These are phyloP conservation scores for Cystobasidium sp. DNA, from an alignment of 1,284 basidiomycete genomes.

Conservation along the genomic window DNA sequence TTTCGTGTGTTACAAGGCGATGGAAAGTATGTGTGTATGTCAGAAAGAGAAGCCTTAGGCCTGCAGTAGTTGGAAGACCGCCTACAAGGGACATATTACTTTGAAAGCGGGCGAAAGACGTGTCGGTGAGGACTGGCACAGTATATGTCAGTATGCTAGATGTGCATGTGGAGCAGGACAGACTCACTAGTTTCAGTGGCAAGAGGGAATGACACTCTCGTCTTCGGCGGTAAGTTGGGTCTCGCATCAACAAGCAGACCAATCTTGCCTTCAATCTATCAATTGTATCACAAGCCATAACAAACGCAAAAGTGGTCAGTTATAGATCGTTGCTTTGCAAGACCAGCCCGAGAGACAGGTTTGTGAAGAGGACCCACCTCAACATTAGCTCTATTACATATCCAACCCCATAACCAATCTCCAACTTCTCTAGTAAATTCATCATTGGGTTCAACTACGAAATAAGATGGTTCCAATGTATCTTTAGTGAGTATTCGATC, in stretches of 20 bases:
- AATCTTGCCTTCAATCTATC: slow-evolving; percentile 94
- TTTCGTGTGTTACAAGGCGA: neutral
- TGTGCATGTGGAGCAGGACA: slow-evolving; percentile 13
- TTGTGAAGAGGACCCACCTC: too few species aligned
- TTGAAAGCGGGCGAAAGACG: slow-evolving; percentile 69
- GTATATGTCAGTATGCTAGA: slow-evolving; percentile 48
- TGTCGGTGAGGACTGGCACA: slow-evolving; percentile 63
- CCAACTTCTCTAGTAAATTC: slow-evolving; percentile 91
- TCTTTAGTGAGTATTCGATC: slow-evolving; percentile 19
- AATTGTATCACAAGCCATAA: too few species aligned
- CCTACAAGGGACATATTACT: slow-evolving; percentile 87
- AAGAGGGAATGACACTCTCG: slow-evolving; percentile 69
- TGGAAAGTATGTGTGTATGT: neutral
- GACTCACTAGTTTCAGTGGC: slow-evolving; percentile 83
- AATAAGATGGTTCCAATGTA: slow-evolving; percentile 76
- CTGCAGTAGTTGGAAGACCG: too few species aligned
- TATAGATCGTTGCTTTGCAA: too few species aligned
- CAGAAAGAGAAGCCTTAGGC: slow-evolving; percentile 31
- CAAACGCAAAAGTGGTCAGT: too few species aligned
- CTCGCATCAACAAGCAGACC: slow-evolving; percentile 73
- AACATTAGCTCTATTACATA: slow-evolving; percentile 58
- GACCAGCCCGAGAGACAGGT: too few species aligned
- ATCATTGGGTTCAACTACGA: slow-evolving; percentile 89
- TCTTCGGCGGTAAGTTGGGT: slow-evolving; percentile 61
- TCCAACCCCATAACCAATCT: slow-evolving; percentile 71